Evolutionary conservation across 164 flowering plant species (phyloP).

Genomic region (Amborella trichopoda): DNA sequence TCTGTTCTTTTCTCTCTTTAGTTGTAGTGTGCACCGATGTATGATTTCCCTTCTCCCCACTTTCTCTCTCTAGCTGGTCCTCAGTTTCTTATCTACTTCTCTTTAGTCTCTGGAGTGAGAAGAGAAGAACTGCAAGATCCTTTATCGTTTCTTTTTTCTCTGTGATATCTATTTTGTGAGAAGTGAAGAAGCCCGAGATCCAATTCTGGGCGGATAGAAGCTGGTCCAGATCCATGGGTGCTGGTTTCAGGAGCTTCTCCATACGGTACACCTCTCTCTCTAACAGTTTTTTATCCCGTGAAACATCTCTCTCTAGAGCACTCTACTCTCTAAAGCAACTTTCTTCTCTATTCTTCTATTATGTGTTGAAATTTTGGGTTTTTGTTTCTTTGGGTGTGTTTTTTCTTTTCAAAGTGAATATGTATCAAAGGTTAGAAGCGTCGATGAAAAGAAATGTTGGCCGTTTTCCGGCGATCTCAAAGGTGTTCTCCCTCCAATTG

Average conservation of each 20-base stretch:
- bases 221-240: slow-evolving; percentile 15
- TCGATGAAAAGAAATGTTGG: slow-evolving; percentile 43
- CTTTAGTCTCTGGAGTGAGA: not conserved
- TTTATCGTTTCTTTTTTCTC: not conserved
- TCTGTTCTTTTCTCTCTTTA: too few relatives aligned
- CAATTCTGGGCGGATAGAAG: not conserved
- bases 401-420: slow-evolving; percentile 27
- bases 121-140: not conserved
- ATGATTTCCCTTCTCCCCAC: not conserved
- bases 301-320: too few relatives aligned
- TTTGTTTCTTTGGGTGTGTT: not conserved
- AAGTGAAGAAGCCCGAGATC: not conserved
- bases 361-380: not conserved
- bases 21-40: too few relatives aligned
- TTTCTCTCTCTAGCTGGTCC: not conserved
- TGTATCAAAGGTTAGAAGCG: slow-evolving; percentile 35
- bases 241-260: slow-evolving; percentile 33
- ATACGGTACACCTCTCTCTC: slow-evolving; percentile 26
- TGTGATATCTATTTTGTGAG: not conserved
- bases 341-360: not conserved
- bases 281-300: not conserved
- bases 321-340: not conserved
- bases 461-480: slow-evolving; percentile 24
- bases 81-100: slow-evolving; percentile 7
- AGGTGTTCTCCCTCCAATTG: slow-evolving; percentile 35